Percentiles rank a stretch among this genome's conserved stretches.
Evolutionary conservation across 768 basidiomycete species (phyloP).

Genomic region (Cytidiella melzeri): DNA sequence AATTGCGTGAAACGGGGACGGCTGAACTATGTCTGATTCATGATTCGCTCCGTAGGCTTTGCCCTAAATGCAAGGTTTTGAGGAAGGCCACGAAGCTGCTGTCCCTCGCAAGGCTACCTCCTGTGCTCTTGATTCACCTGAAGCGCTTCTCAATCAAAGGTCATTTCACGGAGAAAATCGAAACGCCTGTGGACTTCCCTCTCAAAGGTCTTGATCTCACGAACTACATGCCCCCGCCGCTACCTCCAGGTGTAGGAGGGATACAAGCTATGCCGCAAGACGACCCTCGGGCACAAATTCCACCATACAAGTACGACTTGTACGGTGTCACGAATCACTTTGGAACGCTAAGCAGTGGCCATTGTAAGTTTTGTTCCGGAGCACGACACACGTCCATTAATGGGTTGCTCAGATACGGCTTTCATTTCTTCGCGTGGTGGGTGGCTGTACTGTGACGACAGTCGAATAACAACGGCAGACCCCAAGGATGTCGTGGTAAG

Average conservation of each 20-base stretch:
- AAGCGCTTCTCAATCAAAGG: slow-evolving; percentile 91
- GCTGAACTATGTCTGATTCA: neutral
- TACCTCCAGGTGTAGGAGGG: slow-evolving; percentile 56
- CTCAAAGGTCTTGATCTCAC: slow-evolving; percentile 53
- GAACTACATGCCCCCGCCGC: slow-evolving; percentile 79
- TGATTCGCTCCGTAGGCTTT: slow-evolving; percentile 59
- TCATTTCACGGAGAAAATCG: slow-evolving; percentile 92
- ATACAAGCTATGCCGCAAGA: slow-evolving; percentile 40
- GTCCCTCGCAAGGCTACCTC: slow-evolving; percentile 87
- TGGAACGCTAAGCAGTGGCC: slow-evolving; percentile 90
- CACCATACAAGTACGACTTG: slow-evolving; percentile 89
- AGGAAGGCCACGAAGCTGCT: slow-evolving; percentile 83
- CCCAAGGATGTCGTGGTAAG: slow-evolving; percentile 80
- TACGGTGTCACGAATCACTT: slow-evolving; percentile 96
- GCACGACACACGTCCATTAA: neutral
- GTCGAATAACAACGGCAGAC: slow-evolving; percentile 69
- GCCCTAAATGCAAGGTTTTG: slow-evolving; percentile 87
- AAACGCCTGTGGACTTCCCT: slow-evolving; percentile 92
- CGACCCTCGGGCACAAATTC: slow-evolving; percentile 78
- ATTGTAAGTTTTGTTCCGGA: slow-evolving; percentile 58
- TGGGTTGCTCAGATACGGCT: slow-evolving; percentile 68
- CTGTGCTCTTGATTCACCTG: slow-evolving; percentile 85
- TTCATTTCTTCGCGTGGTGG: slow-evolving; percentile 80
- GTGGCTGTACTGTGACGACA: slow-evolving; percentile 95
- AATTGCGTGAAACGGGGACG: too few species aligned